These are phyloP conservation scores for Mycena olivaceomarginata DNA, from an alignment of 768 basidiomycete genomes.

Conservation along the genomic window DNA sequence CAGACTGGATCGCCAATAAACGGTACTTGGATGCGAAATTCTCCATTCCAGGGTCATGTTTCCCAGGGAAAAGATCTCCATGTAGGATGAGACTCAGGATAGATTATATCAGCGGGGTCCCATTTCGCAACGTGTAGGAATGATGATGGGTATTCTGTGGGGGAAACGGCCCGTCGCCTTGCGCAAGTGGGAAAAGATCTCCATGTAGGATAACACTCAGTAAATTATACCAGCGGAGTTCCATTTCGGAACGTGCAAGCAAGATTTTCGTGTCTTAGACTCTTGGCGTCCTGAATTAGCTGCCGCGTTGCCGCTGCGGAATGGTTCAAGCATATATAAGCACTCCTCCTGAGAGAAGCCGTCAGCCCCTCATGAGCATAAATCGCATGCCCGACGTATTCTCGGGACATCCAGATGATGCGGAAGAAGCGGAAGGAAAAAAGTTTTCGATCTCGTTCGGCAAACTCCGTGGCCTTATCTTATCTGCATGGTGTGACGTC, in stretches of 20 bases:
- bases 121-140: background rate
- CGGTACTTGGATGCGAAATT: constrained; percentile 12
- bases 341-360: constrained; percentile 13
- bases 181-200: no score
- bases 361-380: constrained; percentile 1
- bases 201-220: no score
- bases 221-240: no score
- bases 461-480: constrained; percentile 12
- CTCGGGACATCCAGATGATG: no score
- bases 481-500: no score
- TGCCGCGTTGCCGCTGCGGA: constrained; percentile 6
- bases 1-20: constrained; percentile 3
- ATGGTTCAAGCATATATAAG: background rate
- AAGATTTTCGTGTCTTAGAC: constrained; percentile 19
- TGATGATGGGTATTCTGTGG: constrained; percentile 10
- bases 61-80: no score
- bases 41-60: no score
- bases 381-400: no score
- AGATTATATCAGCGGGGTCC: no score
- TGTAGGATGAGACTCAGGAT: no score
- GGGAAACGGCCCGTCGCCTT: background rate
- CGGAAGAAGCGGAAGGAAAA: constrained; percentile 6
- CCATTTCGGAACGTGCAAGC: no score
- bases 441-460: background rate
- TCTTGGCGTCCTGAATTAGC: constrained; percentile 13